Evolutionary conservation across 768 basidiomycete species (phyloP).

Genomic region (Psilocybe azurescens): DNA sequence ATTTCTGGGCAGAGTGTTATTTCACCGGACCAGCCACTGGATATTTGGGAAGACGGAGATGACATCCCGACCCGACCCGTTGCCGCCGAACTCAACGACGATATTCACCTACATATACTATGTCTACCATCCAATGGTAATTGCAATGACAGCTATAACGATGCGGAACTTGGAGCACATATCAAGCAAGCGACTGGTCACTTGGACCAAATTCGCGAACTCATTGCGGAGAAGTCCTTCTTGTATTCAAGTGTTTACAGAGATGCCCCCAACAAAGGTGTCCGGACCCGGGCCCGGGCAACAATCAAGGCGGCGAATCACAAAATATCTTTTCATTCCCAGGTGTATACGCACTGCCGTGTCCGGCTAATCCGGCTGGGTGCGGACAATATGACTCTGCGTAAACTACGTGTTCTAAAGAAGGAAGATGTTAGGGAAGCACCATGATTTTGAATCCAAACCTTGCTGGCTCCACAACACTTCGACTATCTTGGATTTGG

Average conservation of each 20-base stretch:
- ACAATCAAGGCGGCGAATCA: neutral
- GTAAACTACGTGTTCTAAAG: neutral
- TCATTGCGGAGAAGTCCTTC: conserved; percentile 16
- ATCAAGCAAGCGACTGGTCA: no score
- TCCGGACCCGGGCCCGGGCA: neutral
- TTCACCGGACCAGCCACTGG: neutral
- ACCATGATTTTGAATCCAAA: conserved; percentile 20
- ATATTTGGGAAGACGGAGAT: no score
- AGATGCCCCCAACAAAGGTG: neutral
- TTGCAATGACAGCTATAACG: no score
- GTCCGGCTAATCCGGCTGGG: neutral
- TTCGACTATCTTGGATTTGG: conserved; percentile 21
- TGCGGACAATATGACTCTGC: neutral
- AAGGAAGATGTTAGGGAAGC: conserved; percentile 18
- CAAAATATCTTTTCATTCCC: neutral
- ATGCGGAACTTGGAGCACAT: no score
- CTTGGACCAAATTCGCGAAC: no score
- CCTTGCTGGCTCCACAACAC: conserved; percentile 13
- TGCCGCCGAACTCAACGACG: no score
- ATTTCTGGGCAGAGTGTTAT: no score
- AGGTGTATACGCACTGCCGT: conserved; percentile 5
- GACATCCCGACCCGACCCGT: no score
- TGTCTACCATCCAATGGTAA: no score
- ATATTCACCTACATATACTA: no score
- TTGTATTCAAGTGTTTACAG: conserved; percentile 11